Percentiles rank a stretch among this genome's conserved stretches.
Evolutionary conservation across 2,329 filamentous ascomycete species (phyloP).

Genomic region (Dactylonectria macrodidyma): DNA sequence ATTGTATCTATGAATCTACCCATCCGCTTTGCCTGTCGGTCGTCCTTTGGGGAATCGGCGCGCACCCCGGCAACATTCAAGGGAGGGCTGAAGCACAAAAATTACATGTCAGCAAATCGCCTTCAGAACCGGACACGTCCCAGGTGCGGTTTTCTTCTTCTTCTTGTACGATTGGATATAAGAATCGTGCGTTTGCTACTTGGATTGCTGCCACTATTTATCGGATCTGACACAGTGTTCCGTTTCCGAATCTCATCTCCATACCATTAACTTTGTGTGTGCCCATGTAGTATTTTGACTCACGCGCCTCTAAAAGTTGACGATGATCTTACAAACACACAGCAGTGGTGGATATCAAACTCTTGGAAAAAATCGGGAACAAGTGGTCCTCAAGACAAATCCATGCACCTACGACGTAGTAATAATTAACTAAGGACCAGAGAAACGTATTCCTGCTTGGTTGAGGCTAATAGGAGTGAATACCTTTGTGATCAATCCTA

Average conservation of each 20-base stretch:
- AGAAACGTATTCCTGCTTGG: not conserved
- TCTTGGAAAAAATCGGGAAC: constrained; percentile 1
- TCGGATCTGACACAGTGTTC: not conserved
- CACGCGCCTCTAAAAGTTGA: not conserved
- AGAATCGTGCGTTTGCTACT: not conserved
- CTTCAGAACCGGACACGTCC: constrained; percentile 1
- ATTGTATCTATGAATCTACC: constrained; percentile 4
- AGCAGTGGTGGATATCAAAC: not conserved
- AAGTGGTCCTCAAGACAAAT: not conserved
- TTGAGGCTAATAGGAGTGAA: not conserved
- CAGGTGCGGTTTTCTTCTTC: not conserved
- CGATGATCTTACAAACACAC: not conserved
- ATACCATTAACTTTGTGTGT: not conserved
- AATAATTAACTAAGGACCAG: no score
- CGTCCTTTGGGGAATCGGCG: constrained; percentile 23
- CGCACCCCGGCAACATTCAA: not conserved
- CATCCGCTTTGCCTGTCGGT: constrained; percentile 6
- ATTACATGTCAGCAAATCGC: constrained; percentile 21
- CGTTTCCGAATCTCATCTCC: not conserved
- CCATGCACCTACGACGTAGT: no score
- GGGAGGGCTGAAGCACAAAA: constrained; percentile 6
- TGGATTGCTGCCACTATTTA: not conserved
- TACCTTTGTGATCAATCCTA: not conserved
- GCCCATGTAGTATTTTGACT: not conserved
- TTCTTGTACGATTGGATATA: not conserved